phyloP scores from a whole-genome alignment of 176 grass and related monocot genomes.

The Rhynchospora tenuis region DNA sequence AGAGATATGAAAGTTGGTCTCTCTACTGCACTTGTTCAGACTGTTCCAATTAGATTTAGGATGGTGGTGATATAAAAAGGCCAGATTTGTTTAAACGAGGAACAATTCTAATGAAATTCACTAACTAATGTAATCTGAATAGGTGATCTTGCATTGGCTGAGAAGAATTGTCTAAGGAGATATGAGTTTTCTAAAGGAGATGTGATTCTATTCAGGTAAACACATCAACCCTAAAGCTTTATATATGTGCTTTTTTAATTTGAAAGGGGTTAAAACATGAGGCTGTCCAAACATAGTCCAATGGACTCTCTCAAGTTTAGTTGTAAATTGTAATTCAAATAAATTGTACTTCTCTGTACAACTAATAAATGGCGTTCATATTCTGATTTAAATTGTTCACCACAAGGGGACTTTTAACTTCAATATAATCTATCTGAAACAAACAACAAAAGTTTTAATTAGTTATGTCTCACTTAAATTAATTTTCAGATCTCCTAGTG shows the following conservation, averaged over 20 bases:
- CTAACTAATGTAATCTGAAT: constrained; percentile 18
- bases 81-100: not conserved
- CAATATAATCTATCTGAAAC: not conserved
- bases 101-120: not conserved
- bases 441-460: too few relatives aligned
- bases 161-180: constrained; percentile 37
- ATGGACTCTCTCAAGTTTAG: not conserved
- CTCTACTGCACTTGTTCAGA: not conserved
- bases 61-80: not conserved
- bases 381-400: not conserved
- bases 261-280: not conserved
- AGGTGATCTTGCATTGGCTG: constrained; percentile 31
- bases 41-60: not conserved
- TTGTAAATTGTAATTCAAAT: not conserved
- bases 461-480: not conserved
- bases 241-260: not conserved
- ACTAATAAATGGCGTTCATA: too few relatives aligned
- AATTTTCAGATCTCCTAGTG: constrained; percentile 35
- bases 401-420: not conserved
- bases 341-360: not conserved
- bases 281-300: not conserved
- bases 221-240: not conserved
- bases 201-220: constrained; percentile 55
- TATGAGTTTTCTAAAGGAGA: constrained; percentile 64
- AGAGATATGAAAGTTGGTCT: not conserved